phyloP scores from a whole-genome alignment of 1,284 basidiomycete genomes.

The Trametes polyzona region DNA sequence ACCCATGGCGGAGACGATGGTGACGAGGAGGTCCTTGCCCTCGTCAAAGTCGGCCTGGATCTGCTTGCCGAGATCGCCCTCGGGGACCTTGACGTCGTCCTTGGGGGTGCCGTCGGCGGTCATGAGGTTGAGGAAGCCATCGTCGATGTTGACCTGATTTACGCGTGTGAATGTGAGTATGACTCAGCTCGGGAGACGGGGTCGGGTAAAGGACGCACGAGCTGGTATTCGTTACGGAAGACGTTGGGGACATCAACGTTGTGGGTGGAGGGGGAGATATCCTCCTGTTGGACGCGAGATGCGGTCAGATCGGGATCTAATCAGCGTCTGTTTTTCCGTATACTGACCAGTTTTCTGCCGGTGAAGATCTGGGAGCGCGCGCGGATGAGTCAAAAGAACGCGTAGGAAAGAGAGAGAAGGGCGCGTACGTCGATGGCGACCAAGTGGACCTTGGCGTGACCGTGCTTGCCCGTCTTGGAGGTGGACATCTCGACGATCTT shows the following conservation, averaged over 20 bases:
- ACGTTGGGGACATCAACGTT: constrained; percentile 99
- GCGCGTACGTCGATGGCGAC: constrained; percentile 89
- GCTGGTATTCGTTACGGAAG: constrained; percentile 87
- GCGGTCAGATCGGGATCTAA: constrained; percentile 9
- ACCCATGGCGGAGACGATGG: constrained; percentile 90
- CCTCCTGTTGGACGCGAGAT: constrained; percentile 67
- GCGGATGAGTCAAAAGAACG: constrained; percentile 7
- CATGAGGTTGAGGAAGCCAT: constrained; percentile 96
- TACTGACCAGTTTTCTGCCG: constrained; percentile 82
- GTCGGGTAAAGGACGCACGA: constrained; percentile 54
- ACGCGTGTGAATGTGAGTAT: neutral
- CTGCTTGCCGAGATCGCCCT: constrained; percentile 80
- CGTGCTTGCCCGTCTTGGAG: constrained; percentile 99
- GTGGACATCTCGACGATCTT: constrained; percentile 99
- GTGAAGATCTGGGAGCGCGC: constrained; percentile 94
- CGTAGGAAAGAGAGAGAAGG: constrained; percentile 3
- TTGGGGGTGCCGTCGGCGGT: constrained; percentile 82
- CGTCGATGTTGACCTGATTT: constrained; percentile 85
- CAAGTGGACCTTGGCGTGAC: constrained; percentile 99
- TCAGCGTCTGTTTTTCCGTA: neutral
- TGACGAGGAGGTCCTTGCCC: constrained; percentile 89
- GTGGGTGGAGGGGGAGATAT: constrained; percentile 98
- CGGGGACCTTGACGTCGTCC: constrained; percentile 96
- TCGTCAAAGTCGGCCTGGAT: constrained; percentile 81
- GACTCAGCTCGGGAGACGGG: neutral